Conservation (phyloP, 2,329 filamentous ascomycete genomes). For the Scolecobasidium constrictum region DNA sequence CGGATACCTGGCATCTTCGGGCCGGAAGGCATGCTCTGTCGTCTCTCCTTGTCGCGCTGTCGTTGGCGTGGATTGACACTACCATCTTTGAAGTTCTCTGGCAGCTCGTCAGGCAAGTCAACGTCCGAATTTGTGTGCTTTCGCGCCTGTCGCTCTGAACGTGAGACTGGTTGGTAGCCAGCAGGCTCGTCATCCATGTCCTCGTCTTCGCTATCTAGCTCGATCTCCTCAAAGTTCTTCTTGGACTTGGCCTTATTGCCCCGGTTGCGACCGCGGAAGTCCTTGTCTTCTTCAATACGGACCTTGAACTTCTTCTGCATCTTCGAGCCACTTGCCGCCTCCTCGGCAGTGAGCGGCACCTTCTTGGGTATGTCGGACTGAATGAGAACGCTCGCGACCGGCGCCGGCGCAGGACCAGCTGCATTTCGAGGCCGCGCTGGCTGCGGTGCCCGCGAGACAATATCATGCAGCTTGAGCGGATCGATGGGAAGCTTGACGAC, state of each 20-base stretch:
- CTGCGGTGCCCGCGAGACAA: constrained; percentile 19
- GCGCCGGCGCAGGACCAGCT: not conserved
- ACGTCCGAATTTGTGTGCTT: constrained; percentile 26
- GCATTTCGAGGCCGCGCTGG: constrained; percentile 12
- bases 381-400: constrained; percentile 19
- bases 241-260: constrained; percentile 15
- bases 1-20: constrained; percentile 14
- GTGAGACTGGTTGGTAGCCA: constrained; percentile 10
- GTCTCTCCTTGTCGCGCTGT: constrained; percentile 16
- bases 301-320: constrained; percentile 21
- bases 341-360: constrained; percentile 12
- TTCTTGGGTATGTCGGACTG: constrained; percentile 22
- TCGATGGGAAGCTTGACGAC: constrained; percentile 30
- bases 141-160: constrained; percentile 30
- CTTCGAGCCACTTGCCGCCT: constrained; percentile 12
- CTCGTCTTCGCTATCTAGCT: constrained; percentile 34
- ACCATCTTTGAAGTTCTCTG: constrained; percentile 29
- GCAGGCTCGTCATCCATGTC: constrained; percentile 17
- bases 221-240: constrained; percentile 33
- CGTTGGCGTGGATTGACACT: constrained; percentile 17
- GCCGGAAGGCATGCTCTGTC: constrained; percentile 18
- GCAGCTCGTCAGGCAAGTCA: constrained; percentile 32
- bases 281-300: constrained; percentile 29
- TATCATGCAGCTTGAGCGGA: constrained; percentile 21
- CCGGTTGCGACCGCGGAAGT: constrained; percentile 23